These are phyloP conservation scores for Beauveria australis DNA, from an alignment of 2,329 filamentous ascomycete genomes.

Conservation along the genomic window DNA sequence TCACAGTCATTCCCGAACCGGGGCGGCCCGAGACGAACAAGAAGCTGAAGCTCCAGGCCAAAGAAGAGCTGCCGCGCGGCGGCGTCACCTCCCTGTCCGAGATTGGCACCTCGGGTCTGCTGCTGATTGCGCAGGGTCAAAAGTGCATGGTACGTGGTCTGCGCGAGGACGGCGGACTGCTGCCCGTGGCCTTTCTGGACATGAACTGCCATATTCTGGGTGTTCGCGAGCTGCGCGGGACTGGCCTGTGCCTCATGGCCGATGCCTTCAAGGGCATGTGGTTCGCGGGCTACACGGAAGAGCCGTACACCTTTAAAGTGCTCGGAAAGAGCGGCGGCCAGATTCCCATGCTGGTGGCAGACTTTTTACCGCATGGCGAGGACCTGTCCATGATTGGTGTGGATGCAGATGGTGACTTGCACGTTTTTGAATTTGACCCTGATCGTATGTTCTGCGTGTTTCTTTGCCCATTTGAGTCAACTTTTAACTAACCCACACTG, in stretches of 20 bases:
- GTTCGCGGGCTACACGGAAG: conserved; percentile 94
- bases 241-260: conserved; percentile 77
- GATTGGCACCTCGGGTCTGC: conserved; percentile 78
- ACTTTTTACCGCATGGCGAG: conserved; percentile 80
- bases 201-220: conserved; percentile 89
- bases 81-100: conserved; percentile 81
- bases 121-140: conserved; percentile 86
- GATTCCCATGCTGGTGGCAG: conserved; percentile 71
- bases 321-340: conserved; percentile 79
- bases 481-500: neutral
- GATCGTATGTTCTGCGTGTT: conserved; percentile 56
- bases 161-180: conserved; percentile 85
- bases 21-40: conserved; percentile 77
- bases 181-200: conserved; percentile 95
- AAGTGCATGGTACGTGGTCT: conserved; percentile 96
- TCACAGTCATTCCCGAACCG: conserved; percentile 83
- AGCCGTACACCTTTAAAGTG: conserved; percentile 90
- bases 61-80: conserved; percentile 85
- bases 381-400: conserved; percentile 75
- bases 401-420: conserved; percentile 78
- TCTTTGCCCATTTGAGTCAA: conserved; percentile 16
- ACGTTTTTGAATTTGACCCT: conserved; percentile 88
- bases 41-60: conserved; percentile 75
- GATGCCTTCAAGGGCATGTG: conserved; percentile 91
- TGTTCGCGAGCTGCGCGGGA: conserved; percentile 74